Evolutionary conservation across 163 green algal species (phyloP).

Genomic region (Volvox carteri): DNA sequence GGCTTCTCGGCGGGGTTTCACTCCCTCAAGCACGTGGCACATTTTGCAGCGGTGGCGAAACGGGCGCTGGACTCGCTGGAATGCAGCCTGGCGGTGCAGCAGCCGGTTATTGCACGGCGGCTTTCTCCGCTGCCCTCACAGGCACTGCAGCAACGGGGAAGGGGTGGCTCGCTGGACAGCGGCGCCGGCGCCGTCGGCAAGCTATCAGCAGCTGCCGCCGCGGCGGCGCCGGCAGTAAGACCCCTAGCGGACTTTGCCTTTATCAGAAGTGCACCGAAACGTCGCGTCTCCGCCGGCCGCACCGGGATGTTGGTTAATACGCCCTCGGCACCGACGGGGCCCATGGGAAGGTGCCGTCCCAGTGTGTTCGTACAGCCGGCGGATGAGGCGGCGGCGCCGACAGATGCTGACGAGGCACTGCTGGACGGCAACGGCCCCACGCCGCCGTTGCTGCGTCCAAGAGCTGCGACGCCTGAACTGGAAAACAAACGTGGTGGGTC

Average conservation of each 20-base stretch:
- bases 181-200: neutral
- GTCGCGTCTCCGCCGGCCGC: neutral
- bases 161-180: neutral
- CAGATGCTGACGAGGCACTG: neutral
- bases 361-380: slow-evolving; percentile 15
- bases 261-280: slow-evolving; percentile 7
- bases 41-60: slow-evolving; percentile 2
- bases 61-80: slow-evolving; percentile 17
- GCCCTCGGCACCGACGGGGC: neutral
- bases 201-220: neutral
- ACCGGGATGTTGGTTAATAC: neutral
- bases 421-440: neutral
- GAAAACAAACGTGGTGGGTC: too few species aligned
- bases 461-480: too few species aligned
- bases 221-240: neutral
- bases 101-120: neutral
- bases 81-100: neutral
- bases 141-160: neutral
- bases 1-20: slow-evolving; percentile 15
- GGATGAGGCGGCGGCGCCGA: neutral
- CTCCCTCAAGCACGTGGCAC: slow-evolving; percentile 22
- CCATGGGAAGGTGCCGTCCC: neutral
- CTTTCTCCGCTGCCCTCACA: too few species aligned
- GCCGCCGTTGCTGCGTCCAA: too few species aligned
- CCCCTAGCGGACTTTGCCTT: slow-evolving; percentile 8